Percentiles rank a stretch among this genome's conserved stretches.
These are phyloP conservation scores for Backusella macrospora DNA, from an alignment of 192 early-diverging fungal species.

Conservation along the genomic window DNA sequence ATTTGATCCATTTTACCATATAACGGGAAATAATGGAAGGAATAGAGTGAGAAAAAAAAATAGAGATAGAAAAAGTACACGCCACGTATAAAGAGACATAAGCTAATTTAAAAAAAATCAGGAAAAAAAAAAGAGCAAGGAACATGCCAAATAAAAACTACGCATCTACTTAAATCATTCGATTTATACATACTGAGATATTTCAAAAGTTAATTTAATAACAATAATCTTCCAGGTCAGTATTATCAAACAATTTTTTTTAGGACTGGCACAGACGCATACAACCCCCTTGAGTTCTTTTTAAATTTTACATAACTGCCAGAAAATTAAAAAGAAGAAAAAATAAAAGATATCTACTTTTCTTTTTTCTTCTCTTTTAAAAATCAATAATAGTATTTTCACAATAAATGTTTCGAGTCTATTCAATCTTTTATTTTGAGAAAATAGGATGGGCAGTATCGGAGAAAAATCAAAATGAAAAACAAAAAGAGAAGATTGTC, in stretches of 20 bases:
- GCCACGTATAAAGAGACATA: background rate
- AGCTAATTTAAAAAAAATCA: no score
- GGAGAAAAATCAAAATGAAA: background rate
- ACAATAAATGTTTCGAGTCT: conserved; percentile 15
- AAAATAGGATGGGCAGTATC: conserved; percentile 10
- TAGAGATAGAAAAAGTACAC: background rate
- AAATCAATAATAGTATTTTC: background rate
- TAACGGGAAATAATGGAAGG: background rate
- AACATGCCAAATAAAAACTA: background rate
- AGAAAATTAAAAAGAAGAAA: background rate
- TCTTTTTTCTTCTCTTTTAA: background rate
- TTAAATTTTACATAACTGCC: background rate
- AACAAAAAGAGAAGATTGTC: background rate
- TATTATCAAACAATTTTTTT: background rate
- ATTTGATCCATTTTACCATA: background rate
- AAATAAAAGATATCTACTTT: background rate
- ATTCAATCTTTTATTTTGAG: conserved; percentile 14
- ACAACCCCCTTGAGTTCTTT: background rate
- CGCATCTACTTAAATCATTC: background rate
- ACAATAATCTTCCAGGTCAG: background rate
- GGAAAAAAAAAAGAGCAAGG: background rate
- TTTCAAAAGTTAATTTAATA: background rate
- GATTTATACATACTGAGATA: background rate
- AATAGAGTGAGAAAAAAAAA: background rate
- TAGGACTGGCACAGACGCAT: background rate